Percentiles rank a stretch among this genome's conserved stretches.
Evolutionary conservation across 2,329 filamentous ascomycete species (phyloP).

Genomic region (Pyricularia grisea): DNA sequence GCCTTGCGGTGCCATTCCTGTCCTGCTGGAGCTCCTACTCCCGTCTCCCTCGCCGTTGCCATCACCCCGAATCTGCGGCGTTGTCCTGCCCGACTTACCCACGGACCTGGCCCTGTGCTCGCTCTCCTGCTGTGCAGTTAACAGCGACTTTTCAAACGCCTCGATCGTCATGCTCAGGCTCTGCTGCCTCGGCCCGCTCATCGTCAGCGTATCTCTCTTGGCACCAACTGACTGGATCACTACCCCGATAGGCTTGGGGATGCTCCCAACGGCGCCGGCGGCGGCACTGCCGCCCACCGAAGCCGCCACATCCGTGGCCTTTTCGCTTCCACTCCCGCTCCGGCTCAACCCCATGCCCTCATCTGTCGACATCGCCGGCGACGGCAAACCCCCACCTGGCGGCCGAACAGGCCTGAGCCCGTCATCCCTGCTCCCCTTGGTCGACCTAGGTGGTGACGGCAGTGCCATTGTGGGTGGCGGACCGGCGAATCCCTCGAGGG

Average conservation of each 20-base stretch:
- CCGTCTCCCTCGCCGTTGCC: not conserved
- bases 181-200: constrained; percentile 31
- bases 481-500: constrained; percentile 4
- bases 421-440: constrained; percentile 11
- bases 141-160: constrained; percentile 22
- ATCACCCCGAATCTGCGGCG: constrained; percentile 4
- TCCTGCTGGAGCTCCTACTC: not conserved
- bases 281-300: not conserved
- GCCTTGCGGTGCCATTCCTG: not conserved
- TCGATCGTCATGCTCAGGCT: constrained; percentile 42
- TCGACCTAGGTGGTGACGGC: constrained; percentile 25
- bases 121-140: constrained; percentile 8
- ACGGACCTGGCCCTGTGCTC: constrained; percentile 14
- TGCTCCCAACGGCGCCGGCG: not conserved
- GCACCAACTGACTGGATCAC: constrained; percentile 38
- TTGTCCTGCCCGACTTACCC: not conserved
- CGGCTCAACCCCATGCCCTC: not conserved
- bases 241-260: not conserved
- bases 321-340: not conserved
- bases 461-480: constrained; percentile 1
- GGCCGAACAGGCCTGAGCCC: not conserved
- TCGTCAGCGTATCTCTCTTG: constrained; percentile 40
- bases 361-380: constrained; percentile 26
- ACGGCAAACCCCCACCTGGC: constrained; percentile 25
- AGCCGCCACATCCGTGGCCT: not conserved